A percentile compares a stretch with the other conserved stretches of the same genome.
Evolutionary conservation across 2,329 filamentous ascomycete genomes (phyloP).

Genomic region (Neofusicoccum sp.): DNA sequence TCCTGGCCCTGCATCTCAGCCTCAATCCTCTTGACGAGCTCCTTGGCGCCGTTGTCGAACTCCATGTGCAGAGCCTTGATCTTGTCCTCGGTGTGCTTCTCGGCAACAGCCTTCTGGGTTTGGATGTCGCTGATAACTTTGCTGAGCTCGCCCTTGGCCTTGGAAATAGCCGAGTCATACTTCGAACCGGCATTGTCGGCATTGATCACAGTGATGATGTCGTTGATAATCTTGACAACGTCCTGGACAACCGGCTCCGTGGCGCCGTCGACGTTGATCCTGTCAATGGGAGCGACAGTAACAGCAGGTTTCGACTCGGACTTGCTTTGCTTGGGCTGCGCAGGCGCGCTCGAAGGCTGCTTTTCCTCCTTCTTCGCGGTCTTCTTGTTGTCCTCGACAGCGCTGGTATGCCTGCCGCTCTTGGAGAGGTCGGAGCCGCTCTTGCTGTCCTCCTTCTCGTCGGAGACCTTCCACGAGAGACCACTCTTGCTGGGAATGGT

Average conservation of each 20-base stretch:
- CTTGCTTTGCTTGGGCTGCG: slow-evolving; percentile 22
- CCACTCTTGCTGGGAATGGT: slow-evolving; percentile 84
- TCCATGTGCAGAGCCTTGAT: slow-evolving; percentile 69
- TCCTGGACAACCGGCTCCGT: slow-evolving; percentile 88
- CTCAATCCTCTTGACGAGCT: slow-evolving; percentile 87
- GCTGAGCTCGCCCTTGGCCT: slow-evolving; percentile 80
- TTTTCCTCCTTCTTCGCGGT: slow-evolving; percentile 32
- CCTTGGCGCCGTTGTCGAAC: slow-evolving; percentile 82
- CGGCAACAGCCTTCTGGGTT: slow-evolving; percentile 66
- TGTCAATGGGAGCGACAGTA: slow-evolving; percentile 64
- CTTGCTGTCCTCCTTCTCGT: slow-evolving; percentile 44
- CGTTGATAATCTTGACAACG: slow-evolving; percentile 91
- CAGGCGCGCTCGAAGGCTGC: slow-evolving; percentile 24
- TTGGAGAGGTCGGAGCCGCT: slow-evolving; percentile 38
- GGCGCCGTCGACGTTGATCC: slow-evolving; percentile 70
- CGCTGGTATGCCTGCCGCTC: slow-evolving; percentile 61
- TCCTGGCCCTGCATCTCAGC: slow-evolving; percentile 78
- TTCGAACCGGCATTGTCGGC: slow-evolving; percentile 75
- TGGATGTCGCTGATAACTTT: slow-evolving; percentile 78
- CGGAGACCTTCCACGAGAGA: slow-evolving; percentile 73
- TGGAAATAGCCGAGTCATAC: slow-evolving; percentile 74
- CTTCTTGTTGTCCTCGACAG: slow-evolving; percentile 45
- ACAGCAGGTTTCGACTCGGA: slow-evolving; percentile 25
- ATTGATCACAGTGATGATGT: slow-evolving; percentile 91
- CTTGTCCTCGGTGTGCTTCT: slow-evolving; percentile 70